These are phyloP conservation scores for Cyclanthera cordifolia DNA, from an alignment of 306 rosid species.

Conservation along the genomic window DNA sequence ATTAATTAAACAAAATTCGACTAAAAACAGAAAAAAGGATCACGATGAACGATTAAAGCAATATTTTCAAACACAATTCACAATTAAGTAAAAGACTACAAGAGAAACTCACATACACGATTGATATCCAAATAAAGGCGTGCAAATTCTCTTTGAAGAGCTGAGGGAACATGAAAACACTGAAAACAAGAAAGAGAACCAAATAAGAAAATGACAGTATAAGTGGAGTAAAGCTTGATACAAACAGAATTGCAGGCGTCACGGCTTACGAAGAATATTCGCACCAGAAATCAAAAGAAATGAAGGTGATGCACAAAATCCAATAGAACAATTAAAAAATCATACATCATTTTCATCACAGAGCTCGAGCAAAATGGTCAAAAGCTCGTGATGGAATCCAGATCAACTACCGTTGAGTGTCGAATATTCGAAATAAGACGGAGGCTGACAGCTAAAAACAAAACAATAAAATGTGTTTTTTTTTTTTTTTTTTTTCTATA, in stretches of 20 bases:
- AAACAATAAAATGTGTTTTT: too few relatives aligned
- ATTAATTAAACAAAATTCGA: neutral
- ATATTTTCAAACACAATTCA: neutral
- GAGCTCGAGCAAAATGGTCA: neutral
- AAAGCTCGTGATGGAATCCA: neutral
- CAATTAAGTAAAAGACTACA: neutral
- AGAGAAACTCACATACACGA: neutral
- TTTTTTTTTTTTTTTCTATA: too few relatives aligned
- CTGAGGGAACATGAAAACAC: neutral
- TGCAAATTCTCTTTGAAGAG: neutral
- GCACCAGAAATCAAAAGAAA: neutral
- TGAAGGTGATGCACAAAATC: neutral
- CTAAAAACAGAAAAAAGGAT: neutral
- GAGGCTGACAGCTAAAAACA: neutral
- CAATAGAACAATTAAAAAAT: neutral
- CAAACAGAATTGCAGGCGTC: slow-evolving; percentile 13
- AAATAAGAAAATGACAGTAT: neutral
- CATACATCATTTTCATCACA: neutral
- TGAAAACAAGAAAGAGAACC: neutral
- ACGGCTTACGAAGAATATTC: slow-evolving; percentile 19
- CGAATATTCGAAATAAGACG: neutral
- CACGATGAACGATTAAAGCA: neutral
- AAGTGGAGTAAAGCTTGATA: neutral
- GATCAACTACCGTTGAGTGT: neutral
- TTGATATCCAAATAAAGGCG: neutral